A percentile compares a stretch with the other conserved stretches of the same genome.
Evolutionary conservation across 805 yeast genomes (phyloP).

Genomic region (Wickerhamiella domercqiae): DNA sequence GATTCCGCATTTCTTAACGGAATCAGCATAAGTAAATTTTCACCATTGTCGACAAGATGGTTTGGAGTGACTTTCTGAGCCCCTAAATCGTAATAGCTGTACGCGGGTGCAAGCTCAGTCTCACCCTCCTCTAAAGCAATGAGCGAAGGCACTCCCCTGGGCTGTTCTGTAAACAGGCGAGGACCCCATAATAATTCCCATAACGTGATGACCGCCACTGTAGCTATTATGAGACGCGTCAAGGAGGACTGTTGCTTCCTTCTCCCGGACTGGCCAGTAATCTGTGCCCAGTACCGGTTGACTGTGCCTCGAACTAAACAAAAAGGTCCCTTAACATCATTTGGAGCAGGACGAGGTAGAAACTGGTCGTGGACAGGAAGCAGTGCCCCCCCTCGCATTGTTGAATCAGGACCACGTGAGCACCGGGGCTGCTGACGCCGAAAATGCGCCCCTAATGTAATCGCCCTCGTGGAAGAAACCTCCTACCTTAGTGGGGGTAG

Average conservation of each 20-base stretch:
- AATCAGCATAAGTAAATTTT: slow-evolving; percentile 65
- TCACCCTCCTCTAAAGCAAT: background rate
- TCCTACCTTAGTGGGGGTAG: too few species aligned
- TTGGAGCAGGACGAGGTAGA: slow-evolving; percentile 7
- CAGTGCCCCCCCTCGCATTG: too few species aligned
- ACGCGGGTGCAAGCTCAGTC: background rate
- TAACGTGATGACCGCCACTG: slow-evolving; percentile 3
- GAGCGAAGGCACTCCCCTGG: slow-evolving; percentile 2
- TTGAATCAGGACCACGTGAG: too few species aligned
- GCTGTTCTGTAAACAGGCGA: slow-evolving; percentile 4
- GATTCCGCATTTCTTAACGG: slow-evolving; percentile 84
- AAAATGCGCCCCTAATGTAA: too few species aligned
- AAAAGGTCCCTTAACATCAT: background rate
- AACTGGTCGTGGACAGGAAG: slow-evolving; percentile 16
- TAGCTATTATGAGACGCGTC: slow-evolving; percentile 5
- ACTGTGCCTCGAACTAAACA: background rate
- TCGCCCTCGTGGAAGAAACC: too few species aligned
- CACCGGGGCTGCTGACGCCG: too few species aligned
- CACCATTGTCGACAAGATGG: slow-evolving; percentile 33
- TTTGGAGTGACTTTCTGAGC: slow-evolving; percentile 8
- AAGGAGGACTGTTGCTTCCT: slow-evolving; percentile 2
- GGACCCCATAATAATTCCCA: background rate
- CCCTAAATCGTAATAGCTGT: slow-evolving; percentile 42
- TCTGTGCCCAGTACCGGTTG: background rate
- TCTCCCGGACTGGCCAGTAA: background rate